These are phyloP conservation scores for Striga asiatica DNA, from an alignment of 257 asterid genomes.

Conservation along the genomic window DNA sequence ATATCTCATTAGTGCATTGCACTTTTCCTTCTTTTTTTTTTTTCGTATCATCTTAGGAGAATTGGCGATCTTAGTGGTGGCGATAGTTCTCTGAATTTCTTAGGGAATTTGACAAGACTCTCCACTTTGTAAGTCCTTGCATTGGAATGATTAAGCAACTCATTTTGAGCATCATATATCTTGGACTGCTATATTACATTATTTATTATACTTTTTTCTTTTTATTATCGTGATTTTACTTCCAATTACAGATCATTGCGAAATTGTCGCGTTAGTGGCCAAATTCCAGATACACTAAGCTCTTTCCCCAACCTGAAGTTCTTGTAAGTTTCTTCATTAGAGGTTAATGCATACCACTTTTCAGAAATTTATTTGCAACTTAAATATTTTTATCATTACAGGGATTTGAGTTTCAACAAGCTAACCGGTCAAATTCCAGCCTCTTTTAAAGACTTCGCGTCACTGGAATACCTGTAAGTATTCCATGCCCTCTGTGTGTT, in stretches of 20 bases:
- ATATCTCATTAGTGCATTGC: background rate
- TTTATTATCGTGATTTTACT: too few relatives aligned
- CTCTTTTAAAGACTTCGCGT: constrained; percentile 30
- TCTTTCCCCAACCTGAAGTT: constrained; percentile 30
- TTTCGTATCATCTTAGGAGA: constrained; percentile 29
- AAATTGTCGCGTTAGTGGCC: constrained; percentile 40
- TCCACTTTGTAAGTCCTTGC: constrained; percentile 41
- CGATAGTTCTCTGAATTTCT: constrained; percentile 39
- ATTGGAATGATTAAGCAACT: background rate
- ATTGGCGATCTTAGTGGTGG: constrained; percentile 36
- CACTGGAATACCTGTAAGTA: constrained; percentile 45
- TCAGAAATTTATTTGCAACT: background rate
- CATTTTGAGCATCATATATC: background rate
- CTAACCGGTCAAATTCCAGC: constrained; percentile 46
- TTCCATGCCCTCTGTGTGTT: background rate
- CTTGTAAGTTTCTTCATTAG: constrained; percentile 27
- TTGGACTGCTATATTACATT: background rate
- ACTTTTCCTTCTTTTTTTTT: background rate
- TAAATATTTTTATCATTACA: constrained; percentile 3
- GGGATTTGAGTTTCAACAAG: constrained; percentile 73
- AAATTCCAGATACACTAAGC: constrained; percentile 36
- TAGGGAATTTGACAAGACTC: constrained; percentile 37
- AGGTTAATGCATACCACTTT: background rate
- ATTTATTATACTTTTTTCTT: too few relatives aligned
- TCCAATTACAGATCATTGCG: constrained; percentile 41